These are phyloP conservation scores for Baorangia bicolor DNA, from an alignment of 768 basidiomycete species.

Conservation along the genomic window DNA sequence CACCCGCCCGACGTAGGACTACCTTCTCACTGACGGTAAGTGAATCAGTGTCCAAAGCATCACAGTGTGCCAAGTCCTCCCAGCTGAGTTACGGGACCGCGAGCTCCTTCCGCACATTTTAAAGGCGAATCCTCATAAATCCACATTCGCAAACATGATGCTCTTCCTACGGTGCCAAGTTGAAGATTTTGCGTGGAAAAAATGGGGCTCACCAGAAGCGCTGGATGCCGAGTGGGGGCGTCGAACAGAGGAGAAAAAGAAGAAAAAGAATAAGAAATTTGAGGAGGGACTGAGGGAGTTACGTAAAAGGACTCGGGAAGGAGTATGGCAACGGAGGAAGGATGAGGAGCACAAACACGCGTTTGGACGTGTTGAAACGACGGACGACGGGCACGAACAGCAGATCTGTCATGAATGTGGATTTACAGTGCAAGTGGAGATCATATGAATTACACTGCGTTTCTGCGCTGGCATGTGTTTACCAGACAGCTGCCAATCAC, in stretches of 20 bases:
- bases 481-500: neutral
- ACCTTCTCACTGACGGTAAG: constrained; percentile 89
- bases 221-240: constrained; percentile 85
- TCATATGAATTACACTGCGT: constrained; percentile 44
- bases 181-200: constrained; percentile 95
- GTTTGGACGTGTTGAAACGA: constrained; percentile 61
- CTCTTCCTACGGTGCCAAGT: constrained; percentile 91
- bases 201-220: constrained; percentile 94
- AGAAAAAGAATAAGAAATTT: constrained; percentile 92
- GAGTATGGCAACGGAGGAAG: constrained; percentile 83
- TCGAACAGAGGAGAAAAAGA: constrained; percentile 77
- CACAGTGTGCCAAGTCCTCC: neutral
- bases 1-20: constrained; percentile 57
- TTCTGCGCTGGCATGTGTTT: neutral
- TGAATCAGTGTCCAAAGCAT: constrained; percentile 8
- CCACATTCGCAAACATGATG: constrained; percentile 99
- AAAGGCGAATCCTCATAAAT: constrained; percentile 92
- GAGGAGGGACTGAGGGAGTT: constrained; percentile 86
- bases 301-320: constrained; percentile 81
- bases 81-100: constrained; percentile 91
- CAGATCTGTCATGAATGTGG: constrained; percentile 90
- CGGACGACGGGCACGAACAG: constrained; percentile 52
- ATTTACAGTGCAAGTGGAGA: constrained; percentile 87
- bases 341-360: constrained; percentile 88
- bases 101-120: constrained; percentile 90